phyloP scores from a whole-genome alignment of 306 rosid species.

The Quercus parvula region DNA sequence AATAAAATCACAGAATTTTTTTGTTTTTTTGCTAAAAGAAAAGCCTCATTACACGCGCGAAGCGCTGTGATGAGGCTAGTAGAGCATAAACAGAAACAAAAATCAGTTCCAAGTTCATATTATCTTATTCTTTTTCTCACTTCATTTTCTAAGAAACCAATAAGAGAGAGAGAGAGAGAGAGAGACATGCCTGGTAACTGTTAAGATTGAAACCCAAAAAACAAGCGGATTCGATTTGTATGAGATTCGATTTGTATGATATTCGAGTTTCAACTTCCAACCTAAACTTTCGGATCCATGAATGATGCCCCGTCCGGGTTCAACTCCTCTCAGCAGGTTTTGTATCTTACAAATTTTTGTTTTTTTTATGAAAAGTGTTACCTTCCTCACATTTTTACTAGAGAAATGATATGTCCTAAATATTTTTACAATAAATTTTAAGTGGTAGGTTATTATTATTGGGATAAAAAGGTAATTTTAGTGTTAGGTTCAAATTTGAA shows the following conservation, averaged over 20 bases:
- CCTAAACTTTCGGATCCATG: slow-evolving; percentile 32
- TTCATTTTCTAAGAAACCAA: neutral
- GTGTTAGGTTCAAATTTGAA: no score
- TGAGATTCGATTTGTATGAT: slow-evolving; percentile 9
- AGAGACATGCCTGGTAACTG: slow-evolving; percentile 25
- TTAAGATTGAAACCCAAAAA: slow-evolving; percentile 3
- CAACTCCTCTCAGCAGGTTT: neutral
- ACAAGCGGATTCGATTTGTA: slow-evolving; percentile 27
- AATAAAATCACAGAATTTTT: no score
- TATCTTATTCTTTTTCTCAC: no score
- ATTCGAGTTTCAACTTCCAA: neutral
- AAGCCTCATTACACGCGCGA: no score
- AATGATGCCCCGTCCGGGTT: slow-evolving; percentile 1
- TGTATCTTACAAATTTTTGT: neutral
- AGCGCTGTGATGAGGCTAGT: no score
- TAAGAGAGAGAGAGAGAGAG: neutral
- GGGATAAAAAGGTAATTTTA: no score
- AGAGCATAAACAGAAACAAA: neutral
- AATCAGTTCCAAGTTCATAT: neutral
- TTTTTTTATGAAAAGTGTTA: neutral
- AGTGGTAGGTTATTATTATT: no score
- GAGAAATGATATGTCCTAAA: no score
- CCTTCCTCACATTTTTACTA: no score
- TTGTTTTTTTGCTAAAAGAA: no score
- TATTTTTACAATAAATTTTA: no score